Conservation (phyloP, 345 rosid genomes). For the Bretschneidera sinensis region DNA sequence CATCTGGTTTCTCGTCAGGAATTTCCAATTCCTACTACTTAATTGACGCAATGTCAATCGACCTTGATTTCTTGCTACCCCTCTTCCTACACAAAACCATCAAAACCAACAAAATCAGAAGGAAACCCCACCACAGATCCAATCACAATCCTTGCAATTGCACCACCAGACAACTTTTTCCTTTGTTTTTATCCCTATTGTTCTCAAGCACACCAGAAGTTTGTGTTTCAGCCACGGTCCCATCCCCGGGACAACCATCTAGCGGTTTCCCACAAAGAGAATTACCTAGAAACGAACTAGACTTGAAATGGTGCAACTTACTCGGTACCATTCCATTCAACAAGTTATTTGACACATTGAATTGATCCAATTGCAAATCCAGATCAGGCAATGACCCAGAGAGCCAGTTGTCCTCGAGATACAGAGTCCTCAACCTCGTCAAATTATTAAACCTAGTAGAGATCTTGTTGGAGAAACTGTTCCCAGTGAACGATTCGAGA, state of each 20-base stretch:
- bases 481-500: too few species aligned
- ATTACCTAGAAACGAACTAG: constrained; percentile 56
- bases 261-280: constrained; percentile 84
- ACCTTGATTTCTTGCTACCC: constrained; percentile 48
- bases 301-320: constrained; percentile 31
- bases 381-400: constrained; percentile 60
- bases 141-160: constrained; percentile 81
- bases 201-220: constrained; percentile 23
- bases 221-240: constrained; percentile 49
- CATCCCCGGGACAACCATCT: constrained; percentile 50
- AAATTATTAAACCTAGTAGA: constrained; percentile 43
- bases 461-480: constrained; percentile 63
- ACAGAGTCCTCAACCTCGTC: constrained; percentile 63
- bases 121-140: constrained; percentile 61
- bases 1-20: constrained; percentile 46
- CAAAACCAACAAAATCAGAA: constrained; percentile 43
- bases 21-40: constrained; percentile 57
- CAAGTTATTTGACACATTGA: constrained; percentile 69
- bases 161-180: constrained; percentile 76
- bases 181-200: constrained; percentile 17
- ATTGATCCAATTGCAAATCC: constrained; percentile 45
- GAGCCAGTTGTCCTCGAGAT: too few species aligned
- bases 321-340: constrained; percentile 75
- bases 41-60: constrained; percentile 51
- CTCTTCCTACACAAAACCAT: constrained; percentile 56